phyloP scores from a whole-genome alignment of 139 green algal species.

The Chlamydomonas schloesseri region DNA sequence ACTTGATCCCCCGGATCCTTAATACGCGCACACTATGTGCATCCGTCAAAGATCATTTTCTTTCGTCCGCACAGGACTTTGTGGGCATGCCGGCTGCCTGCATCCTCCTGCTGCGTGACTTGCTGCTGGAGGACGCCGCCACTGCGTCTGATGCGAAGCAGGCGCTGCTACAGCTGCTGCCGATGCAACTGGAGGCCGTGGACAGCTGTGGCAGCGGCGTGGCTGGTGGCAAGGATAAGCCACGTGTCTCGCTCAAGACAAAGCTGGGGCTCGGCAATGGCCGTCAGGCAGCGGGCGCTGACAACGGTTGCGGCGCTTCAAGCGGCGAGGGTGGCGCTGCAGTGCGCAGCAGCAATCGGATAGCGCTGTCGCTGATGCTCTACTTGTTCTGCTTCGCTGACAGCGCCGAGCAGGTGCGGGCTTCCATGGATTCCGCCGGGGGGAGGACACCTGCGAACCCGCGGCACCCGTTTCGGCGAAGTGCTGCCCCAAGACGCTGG shows the following conservation, averaged over 20 bases:
- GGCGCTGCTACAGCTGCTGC: conserved; percentile 10
- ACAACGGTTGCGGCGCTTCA: too few species aligned
- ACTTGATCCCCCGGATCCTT: not conserved
- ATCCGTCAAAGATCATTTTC: not conserved
- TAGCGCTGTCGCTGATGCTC: conserved; percentile 7
- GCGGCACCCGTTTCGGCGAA: too few species aligned
- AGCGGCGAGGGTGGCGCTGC: not conserved
- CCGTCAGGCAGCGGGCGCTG: not conserved
- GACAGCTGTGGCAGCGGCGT: not conserved
- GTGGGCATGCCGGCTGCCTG: not conserved
- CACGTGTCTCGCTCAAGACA: not conserved
- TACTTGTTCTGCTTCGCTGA: conserved; percentile 34
- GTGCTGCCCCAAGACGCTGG: too few species aligned
- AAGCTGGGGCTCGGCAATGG: not conserved
- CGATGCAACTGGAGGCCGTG: not conserved
- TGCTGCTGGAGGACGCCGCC: conserved; percentile 1
- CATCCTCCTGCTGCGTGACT: conserved; percentile 12
- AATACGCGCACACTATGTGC: too few species aligned
- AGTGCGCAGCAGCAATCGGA: not conserved
- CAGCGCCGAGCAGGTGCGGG: not conserved
- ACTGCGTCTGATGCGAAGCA: not conserved
- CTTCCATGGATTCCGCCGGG: not conserved
- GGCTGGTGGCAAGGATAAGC: not conserved
- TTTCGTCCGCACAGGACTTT: not conserved
- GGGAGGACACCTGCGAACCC: too few species aligned